Evolutionary conservation across 805 yeast species (phyloP), one percentile per base, ranked within the genome.

Genomic region (Osmozyma mogii): DNA sequence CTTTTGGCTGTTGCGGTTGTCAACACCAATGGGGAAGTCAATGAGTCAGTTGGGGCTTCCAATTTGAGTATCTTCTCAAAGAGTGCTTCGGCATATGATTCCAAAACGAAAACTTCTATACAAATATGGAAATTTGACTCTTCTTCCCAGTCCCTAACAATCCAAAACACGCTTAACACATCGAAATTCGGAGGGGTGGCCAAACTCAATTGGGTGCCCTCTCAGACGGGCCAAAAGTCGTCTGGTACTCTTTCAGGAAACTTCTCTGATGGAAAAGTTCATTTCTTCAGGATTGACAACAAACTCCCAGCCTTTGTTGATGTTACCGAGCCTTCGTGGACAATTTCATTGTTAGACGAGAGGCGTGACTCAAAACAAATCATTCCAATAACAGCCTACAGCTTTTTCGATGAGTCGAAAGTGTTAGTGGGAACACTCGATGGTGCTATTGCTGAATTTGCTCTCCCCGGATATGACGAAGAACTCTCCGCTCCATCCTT

Each of bases 401-500:
- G 69, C 37, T 70, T 70, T 52, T 23, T 72, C 4, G 61, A 63
- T 7, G 43, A 58, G 4, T 54, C 58, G 3, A 56, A 46, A 9
- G 47, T 81, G 2, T 47, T 78, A 2, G 71, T 74, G 17, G 89
- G 88, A 0, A 65, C 72, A 4, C 49, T 61, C 3, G 68, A 71
- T 30, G 92, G 92, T 0, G 57, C 56, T 17, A 52, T 81, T 7
- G 76, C 75, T 0, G 85, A 78, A 43, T 77, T 65, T 34, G 56
- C 63, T 8, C 41, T 75, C 1, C 70, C 70, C 4, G 17, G 24
- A 9, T 27, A 22, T 12, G 47, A 33, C 5, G 27, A 22, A 4
- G 52, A 52, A 15, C 11, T 44, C 7, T 9, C 32, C 5, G 37
- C 46, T 1, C 68, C 69, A 0, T 59, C 65, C 0, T 63, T 50